Percentiles rank a stretch among this genome's conserved stretches.
Evolutionary conservation across 2,329 filamentous ascomycete species (phyloP).

Genomic region (Sarocladium oryzae): DNA sequence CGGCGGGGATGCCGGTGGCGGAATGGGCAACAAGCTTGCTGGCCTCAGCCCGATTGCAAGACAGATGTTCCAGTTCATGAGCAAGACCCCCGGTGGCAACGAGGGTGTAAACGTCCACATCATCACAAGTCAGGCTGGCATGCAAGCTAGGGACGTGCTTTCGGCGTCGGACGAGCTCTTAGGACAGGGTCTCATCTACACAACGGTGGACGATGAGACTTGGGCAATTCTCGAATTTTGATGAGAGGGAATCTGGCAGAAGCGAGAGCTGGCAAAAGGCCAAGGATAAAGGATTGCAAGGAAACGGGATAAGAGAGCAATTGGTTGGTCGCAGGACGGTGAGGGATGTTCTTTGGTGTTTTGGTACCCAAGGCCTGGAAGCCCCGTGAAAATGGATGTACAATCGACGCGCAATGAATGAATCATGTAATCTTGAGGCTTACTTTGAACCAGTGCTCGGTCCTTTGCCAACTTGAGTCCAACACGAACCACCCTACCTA

Average conservation of each 20-base stretch:
- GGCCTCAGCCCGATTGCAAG: slow-evolving; percentile 51
- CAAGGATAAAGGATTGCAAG: too few relatives aligned
- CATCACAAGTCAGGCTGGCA: slow-evolving; percentile 58
- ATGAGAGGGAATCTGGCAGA: too few relatives aligned
- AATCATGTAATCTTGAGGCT: too few relatives aligned
- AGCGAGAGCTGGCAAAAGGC: too few relatives aligned
- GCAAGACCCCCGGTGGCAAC: slow-evolving; percentile 60
- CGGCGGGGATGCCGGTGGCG: slow-evolving; percentile 29
- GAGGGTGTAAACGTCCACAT: slow-evolving; percentile 79
- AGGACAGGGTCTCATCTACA: slow-evolving; percentile 69
- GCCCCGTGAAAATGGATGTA: slow-evolving; percentile 1
- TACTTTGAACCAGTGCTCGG: too few relatives aligned
- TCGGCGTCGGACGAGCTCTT: slow-evolving; percentile 78
- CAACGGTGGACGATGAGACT: slow-evolving; percentile 87
- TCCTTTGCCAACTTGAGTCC: too few relatives aligned
- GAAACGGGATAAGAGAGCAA: too few relatives aligned
- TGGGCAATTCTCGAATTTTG: slow-evolving; percentile 76
- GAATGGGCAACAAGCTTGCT: slow-evolving; percentile 33
- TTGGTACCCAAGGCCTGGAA: neutral
- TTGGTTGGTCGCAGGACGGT: too few relatives aligned
- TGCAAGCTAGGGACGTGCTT: slow-evolving; percentile 65
- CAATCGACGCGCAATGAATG: too few relatives aligned
- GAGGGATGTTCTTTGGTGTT: slow-evolving; percentile 1
- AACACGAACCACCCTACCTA: too few relatives aligned
- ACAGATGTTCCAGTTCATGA: slow-evolving; percentile 67